These are phyloP conservation scores for Fragilariopsis cylindrus DNA, from an alignment of 108 stramenopile genomes.

Conservation along the genomic window DNA sequence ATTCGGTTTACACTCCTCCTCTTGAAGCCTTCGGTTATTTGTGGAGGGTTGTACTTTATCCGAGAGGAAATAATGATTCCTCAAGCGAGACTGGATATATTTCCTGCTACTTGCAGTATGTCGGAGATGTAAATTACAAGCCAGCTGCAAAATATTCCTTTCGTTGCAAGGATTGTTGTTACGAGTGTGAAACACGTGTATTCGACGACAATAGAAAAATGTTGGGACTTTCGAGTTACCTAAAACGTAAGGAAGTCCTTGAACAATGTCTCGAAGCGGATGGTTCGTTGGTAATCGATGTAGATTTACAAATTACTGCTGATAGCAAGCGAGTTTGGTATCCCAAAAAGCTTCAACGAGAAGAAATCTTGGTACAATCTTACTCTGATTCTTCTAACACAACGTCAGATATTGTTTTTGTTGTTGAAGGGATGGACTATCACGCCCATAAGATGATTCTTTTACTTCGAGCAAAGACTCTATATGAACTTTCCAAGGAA, in stretches of 20 bases:
- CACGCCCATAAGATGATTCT: neutral
- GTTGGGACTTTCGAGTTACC: neutral
- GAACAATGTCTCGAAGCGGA: neutral
- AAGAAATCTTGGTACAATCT: neutral
- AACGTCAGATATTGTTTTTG: constrained; percentile 1
- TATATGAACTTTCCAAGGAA: neutral
- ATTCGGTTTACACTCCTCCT: neutral
- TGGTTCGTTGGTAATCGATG: neutral
- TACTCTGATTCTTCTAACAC: neutral
- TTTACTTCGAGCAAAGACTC: neutral
- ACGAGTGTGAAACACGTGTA: neutral
- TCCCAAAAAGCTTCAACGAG: neutral
- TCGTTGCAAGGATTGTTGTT: neutral
- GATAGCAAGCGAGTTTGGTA: constrained; percentile 12
- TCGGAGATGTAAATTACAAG: no score
- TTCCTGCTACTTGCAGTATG: neutral
- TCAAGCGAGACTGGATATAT: neutral
- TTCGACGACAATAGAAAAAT: neutral
- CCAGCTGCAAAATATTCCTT: neutral
- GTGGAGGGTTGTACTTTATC: neutral
- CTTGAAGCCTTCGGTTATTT: neutral
- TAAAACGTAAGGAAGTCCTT: neutral
- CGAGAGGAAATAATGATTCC: neutral
- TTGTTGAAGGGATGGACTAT: neutral
- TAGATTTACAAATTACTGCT: neutral